These are phyloP conservation scores for Hortaea werneckii DNA, from an alignment of 2,329 filamentous ascomycete genomes.

Conservation along the genomic window DNA sequence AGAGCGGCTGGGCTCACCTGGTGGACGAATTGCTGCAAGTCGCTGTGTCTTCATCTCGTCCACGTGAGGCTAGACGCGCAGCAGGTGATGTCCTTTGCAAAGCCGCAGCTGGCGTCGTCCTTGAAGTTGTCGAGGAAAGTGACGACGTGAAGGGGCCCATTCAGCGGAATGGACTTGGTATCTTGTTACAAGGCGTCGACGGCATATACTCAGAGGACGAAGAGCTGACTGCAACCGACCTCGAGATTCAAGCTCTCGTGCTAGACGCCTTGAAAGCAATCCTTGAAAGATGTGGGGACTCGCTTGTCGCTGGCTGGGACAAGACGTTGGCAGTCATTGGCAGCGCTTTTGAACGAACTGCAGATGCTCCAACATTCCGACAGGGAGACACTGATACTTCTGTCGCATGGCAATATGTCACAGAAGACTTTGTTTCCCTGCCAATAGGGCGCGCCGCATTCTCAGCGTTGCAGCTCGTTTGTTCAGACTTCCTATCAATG, in stretches of 20 bases:
- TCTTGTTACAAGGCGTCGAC: conserved; percentile 39
- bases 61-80: conserved; percentile 36
- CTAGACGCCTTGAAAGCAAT: conserved; percentile 58
- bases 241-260: conserved; percentile 59
- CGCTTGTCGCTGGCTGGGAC: conserved; percentile 72
- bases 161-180: conserved; percentile 21
- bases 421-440: conserved; percentile 45
- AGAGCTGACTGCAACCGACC: conserved; percentile 18
- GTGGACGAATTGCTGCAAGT: conserved; percentile 44
- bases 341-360: conserved; percentile 56
- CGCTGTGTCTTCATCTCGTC: conserved; percentile 29
- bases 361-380: conserved; percentile 1
- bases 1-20: conserved; percentile 68
- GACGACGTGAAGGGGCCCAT: conserved; percentile 21
- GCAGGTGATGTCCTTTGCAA: conserved; percentile 41
- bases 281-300: conserved; percentile 81
- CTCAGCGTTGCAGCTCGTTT: conserved; percentile 79
- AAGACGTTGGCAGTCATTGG: conserved; percentile 76
- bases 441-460: conserved; percentile 80
- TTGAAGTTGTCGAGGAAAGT: conserved; percentile 42
- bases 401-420: conserved; percentile 21
- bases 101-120: conserved; percentile 38
- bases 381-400: conserved; percentile 8
- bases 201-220: conserved; percentile 19
- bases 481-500: conserved; percentile 80